These are phyloP conservation scores for Marasmius tenuissimus DNA, from an alignment of 1,284 basidiomycete species.

Conservation along the genomic window DNA sequence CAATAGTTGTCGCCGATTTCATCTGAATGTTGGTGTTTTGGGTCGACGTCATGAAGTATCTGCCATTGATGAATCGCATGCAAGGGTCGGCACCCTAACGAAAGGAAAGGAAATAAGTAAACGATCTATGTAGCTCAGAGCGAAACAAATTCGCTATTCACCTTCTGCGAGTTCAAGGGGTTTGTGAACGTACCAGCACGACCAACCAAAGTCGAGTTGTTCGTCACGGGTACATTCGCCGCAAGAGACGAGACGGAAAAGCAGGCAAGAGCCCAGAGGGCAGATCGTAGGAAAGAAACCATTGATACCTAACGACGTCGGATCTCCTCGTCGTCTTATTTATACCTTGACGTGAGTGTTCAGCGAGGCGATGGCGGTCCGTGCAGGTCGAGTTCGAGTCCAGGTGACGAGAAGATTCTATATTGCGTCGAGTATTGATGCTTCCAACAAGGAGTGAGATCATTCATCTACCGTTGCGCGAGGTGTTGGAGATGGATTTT, in stretches of 20 bases:
- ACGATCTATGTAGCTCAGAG: background rate
- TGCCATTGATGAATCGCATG: conserved; percentile 27
- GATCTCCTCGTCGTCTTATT: too few relatives aligned
- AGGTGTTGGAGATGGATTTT: too few relatives aligned
- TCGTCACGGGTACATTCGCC: background rate
- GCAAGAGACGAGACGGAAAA: background rate
- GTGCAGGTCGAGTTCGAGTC: too few relatives aligned
- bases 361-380: too few relatives aligned
- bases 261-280: background rate
- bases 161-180: conserved; percentile 12
- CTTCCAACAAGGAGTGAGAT: too few relatives aligned
- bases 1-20: conserved; percentile 15
- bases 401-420: too few relatives aligned
- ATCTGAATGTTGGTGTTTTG: conserved; percentile 17
- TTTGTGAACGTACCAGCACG: conserved; percentile 11
- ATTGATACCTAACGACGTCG: background rate
- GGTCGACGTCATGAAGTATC: conserved; percentile 19
- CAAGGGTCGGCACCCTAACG: conserved; percentile 23
- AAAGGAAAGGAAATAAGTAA: background rate
- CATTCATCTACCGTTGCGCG: too few relatives aligned
- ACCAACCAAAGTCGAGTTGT: background rate
- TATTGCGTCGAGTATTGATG: too few relatives aligned
- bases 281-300: background rate
- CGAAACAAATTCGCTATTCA: background rate
- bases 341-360: too few relatives aligned